Percentiles rank a stretch among this genome's conserved stretches.
Evolutionary conservation across 257 asterid species (phyloP).

Genomic region (Jacaranda copaia): DNA sequence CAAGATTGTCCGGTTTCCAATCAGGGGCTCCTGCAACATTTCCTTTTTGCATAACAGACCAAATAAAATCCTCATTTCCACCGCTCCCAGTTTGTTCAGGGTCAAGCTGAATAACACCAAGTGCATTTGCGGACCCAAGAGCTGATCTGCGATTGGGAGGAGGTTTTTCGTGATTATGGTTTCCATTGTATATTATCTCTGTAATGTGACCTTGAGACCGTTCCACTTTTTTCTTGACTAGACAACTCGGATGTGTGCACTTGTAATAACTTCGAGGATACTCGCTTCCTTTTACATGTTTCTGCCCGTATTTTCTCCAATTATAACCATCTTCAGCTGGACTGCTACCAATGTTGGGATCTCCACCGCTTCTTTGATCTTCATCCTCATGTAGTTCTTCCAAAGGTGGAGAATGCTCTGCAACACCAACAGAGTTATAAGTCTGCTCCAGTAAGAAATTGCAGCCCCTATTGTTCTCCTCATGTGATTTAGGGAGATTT

Average conservation of each 20-base stretch:
- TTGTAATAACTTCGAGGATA: slow-evolving; percentile 91
- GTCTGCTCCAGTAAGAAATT: slow-evolving; percentile 45
- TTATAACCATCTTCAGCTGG: slow-evolving; percentile 32
- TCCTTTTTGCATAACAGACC: slow-evolving; percentile 60
- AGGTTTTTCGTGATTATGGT: slow-evolving; percentile 81
- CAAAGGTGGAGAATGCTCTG: slow-evolving; percentile 67
- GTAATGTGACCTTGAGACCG: slow-evolving; percentile 78
- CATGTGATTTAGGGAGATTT: slow-evolving; percentile 47
- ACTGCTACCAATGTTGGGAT: slow-evolving; percentile 56
- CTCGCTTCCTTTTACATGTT: slow-evolving; percentile 85
- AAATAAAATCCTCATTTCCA: slow-evolving; percentile 45
- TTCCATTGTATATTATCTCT: slow-evolving; percentile 81
- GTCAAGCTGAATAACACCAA: slow-evolving; percentile 56
- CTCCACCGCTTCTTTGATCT: slow-evolving; percentile 63
- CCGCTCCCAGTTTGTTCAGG: slow-evolving; percentile 51
- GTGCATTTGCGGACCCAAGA: slow-evolving; percentile 56
- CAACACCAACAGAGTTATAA: slow-evolving; percentile 41
- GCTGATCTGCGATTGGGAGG: slow-evolving; percentile 64
- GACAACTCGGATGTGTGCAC: slow-evolving; percentile 76
- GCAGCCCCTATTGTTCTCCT: slow-evolving; percentile 41
- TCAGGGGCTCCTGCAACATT: slow-evolving; percentile 42
- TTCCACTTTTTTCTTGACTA: slow-evolving; percentile 86
- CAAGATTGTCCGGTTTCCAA: slow-evolving; percentile 62
- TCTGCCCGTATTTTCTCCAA: slow-evolving; percentile 69
- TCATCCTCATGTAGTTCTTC: slow-evolving; percentile 62